A percentile compares a stretch with the other conserved stretches of the same genome.
Conservation (phyloP, 352 stramenopile genomes). For the Phytophthora cajani region DNA sequence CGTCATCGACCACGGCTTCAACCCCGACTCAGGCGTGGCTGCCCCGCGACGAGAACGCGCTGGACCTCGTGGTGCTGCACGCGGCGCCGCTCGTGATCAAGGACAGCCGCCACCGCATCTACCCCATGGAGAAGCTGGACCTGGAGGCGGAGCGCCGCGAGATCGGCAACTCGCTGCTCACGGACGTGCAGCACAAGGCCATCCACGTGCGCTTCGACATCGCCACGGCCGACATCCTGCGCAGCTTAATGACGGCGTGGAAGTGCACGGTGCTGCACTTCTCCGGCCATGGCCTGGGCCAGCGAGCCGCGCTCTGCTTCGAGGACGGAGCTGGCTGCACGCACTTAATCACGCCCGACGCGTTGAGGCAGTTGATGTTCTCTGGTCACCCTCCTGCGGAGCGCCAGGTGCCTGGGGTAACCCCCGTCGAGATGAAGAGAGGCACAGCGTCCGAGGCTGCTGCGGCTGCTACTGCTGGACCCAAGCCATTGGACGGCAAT, state of each 20-base stretch:
- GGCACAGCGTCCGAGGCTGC: neutral
- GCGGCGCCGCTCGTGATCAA: conserved; percentile 84
- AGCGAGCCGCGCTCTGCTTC: conserved; percentile 77
- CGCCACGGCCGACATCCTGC: conserved; percentile 75
- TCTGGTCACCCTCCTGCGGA: conserved; percentile 35
- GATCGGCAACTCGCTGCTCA: conserved; percentile 74
- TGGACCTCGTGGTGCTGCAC: conserved; percentile 84
- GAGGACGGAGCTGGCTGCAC: conserved; percentile 78
- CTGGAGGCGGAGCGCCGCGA: conserved; percentile 73
- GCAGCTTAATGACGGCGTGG: conserved; percentile 81
- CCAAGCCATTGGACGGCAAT: conserved; percentile 34
- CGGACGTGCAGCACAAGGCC: conserved; percentile 73
- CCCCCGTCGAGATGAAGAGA: conserved; percentile 23
- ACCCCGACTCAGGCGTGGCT: conserved; percentile 5
- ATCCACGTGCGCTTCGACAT: conserved; percentile 85
- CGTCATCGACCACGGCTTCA: conserved; percentile 10
- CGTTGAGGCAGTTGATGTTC: conserved; percentile 74
- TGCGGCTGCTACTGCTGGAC: neutral
- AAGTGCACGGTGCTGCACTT: conserved; percentile 83
- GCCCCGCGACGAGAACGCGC: conserved; percentile 50
- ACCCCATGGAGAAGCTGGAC: conserved; percentile 86
- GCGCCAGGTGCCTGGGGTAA: conserved; percentile 26
- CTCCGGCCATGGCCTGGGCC: conserved; percentile 75
- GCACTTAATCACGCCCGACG: conserved; percentile 75
- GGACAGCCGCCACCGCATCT: conserved; percentile 72